These are phyloP conservation scores for Globisporangium acanthophoron DNA, from an alignment of 352 stramenopile genomes.

Conservation along the genomic window DNA sequence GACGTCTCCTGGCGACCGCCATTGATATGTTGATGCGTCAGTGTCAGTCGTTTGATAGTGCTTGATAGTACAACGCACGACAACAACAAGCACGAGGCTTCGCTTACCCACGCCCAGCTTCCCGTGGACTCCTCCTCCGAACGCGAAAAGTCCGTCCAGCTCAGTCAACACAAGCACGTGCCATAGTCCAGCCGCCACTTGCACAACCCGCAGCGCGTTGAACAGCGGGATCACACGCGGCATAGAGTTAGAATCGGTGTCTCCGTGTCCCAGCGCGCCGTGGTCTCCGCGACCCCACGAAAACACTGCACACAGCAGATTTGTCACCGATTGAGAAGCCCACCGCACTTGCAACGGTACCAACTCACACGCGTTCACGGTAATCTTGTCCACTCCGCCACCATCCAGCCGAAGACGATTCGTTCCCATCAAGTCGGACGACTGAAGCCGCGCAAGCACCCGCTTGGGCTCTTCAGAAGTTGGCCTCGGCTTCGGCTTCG, in stretches of 20 bases:
- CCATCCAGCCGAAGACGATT: slow-evolving; percentile 11
- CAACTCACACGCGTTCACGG: slow-evolving; percentile 7
- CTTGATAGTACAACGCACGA: background rate
- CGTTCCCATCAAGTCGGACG: slow-evolving; percentile 12
- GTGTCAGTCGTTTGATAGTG: background rate
- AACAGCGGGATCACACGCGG: slow-evolving; percentile 52
- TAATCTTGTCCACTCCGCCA: slow-evolving; percentile 2
- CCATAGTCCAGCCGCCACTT: slow-evolving; percentile 47
- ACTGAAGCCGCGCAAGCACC: slow-evolving; percentile 13
- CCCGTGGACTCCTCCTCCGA: slow-evolving; percentile 55
- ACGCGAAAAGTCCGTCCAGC: slow-evolving; percentile 56
- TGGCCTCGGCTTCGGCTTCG: slow-evolving; percentile 9
- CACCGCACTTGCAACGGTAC: no score
- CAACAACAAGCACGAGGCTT: background rate
- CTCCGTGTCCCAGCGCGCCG: slow-evolving; percentile 53
- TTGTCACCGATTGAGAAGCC: background rate
- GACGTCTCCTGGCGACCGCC: slow-evolving; percentile 30
- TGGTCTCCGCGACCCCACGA: slow-evolving; percentile 66
- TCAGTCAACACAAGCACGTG: slow-evolving; percentile 74
- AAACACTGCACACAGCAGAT: slow-evolving; percentile 28
- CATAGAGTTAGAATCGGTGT: slow-evolving; percentile 27
- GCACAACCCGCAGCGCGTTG: slow-evolving; percentile 41
- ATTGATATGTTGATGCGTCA: background rate
- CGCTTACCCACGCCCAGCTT: slow-evolving; percentile 55
- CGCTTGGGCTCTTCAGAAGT: slow-evolving; percentile 13